These are phyloP conservation scores for Plantago coronopus DNA, from an alignment of 305 asterid species.

Conservation along the genomic window DNA sequence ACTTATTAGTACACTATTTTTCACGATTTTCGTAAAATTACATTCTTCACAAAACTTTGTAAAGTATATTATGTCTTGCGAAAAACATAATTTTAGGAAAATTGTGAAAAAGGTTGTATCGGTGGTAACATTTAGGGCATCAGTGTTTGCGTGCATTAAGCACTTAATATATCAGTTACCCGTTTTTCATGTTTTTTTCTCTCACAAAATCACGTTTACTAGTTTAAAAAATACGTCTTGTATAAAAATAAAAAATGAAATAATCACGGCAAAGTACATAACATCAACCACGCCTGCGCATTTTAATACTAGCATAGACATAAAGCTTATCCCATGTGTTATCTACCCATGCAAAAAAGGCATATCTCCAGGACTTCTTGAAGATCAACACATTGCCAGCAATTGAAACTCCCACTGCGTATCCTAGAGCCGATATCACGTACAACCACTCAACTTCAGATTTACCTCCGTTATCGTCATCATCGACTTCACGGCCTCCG, in stretches of 20 bases:
- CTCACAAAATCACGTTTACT: no score
- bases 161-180: no score
- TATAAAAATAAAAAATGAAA: not conserved
- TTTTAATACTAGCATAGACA: not conserved
- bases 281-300: not conserved
- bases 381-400: not conserved
- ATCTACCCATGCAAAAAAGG: not conserved
- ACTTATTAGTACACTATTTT: no score
- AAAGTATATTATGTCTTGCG: no score
- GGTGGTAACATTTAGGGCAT: no score
- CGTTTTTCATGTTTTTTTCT: no score
- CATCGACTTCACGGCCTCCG: not conserved
- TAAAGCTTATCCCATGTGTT: slow-evolving; percentile 9
- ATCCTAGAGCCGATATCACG: slow-evolving; percentile 7
- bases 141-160: no score
- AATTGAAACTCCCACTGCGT: not conserved
- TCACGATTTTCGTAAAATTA: no score
- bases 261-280: not conserved
- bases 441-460: slow-evolving; percentile 13
- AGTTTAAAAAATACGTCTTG: not conserved
- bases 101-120: no score
- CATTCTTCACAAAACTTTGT: no score
- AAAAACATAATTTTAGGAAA: no score
- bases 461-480: not conserved
- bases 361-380: slow-evolving; percentile 13